These are phyloP conservation scores for Coprinopsis sp. DNA, from an alignment of 768 basidiomycete genomes.

Conservation along the genomic window DNA sequence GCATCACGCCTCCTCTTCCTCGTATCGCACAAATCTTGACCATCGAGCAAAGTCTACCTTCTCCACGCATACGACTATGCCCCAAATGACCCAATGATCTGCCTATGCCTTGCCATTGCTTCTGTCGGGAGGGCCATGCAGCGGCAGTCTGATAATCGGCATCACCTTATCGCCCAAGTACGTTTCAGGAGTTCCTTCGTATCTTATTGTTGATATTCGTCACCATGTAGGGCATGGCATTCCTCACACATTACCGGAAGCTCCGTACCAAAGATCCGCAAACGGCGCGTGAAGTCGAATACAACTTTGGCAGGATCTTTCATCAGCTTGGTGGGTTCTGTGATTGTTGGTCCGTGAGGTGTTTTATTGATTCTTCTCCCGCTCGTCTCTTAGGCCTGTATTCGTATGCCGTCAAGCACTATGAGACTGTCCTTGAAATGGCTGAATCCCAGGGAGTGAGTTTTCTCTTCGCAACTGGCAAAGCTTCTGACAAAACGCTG, in stretches of 20 bases:
- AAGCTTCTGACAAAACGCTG: background rate
- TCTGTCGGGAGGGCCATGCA: constrained; percentile 91
- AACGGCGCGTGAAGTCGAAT: constrained; percentile 75
- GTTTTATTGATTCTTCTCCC: background rate
- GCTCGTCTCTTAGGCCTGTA: constrained; percentile 53
- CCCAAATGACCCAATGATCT: constrained; percentile 80
- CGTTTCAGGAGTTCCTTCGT: constrained; percentile 2
- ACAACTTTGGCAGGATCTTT: constrained; percentile 88
- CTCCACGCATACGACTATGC: constrained; percentile 85
- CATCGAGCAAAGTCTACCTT: constrained; percentile 94
- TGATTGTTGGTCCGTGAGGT: no score
- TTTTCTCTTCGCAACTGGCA: no score
- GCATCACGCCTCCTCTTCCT: no score
- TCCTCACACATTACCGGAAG: constrained; percentile 76
- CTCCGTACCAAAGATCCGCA: constrained; percentile 42
- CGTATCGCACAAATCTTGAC: no score
- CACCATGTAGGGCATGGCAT: constrained; percentile 68
- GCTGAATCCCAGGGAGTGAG: constrained; percentile 43
- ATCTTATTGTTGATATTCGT: background rate
- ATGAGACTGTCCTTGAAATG: constrained; percentile 67
- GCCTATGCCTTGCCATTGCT: constrained; percentile 75
- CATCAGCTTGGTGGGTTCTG: constrained; percentile 76
- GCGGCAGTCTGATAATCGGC: constrained; percentile 89
- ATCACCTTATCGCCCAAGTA: constrained; percentile 78
- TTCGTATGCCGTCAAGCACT: constrained; percentile 80